Evolutionary conservation across 139 green algal species (phyloP).

Genomic region (Coccomyxa sp.): DNA sequence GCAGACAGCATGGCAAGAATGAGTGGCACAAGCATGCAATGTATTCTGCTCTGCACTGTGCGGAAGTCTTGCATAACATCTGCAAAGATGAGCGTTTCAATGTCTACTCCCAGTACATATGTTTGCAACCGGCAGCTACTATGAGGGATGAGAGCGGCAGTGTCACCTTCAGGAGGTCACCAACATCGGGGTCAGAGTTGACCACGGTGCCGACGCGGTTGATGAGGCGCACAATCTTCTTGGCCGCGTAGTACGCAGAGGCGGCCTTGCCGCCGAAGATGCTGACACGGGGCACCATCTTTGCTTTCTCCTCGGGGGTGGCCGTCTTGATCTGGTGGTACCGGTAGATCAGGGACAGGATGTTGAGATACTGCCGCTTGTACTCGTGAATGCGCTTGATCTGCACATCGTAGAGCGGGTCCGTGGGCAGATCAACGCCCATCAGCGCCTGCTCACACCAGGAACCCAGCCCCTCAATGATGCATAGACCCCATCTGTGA

Average conservation of each 20-base stretch:
- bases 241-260: slow-evolving; percentile 95
- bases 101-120: too few species aligned
- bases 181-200: slow-evolving; percentile 89
- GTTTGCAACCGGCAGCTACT: too few species aligned
- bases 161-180: slow-evolving; percentile 73
- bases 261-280: slow-evolving; percentile 83
- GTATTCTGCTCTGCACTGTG: too few species aligned
- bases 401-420: slow-evolving; percentile 94
- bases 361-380: slow-evolving; percentile 77
- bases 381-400: slow-evolving; percentile 83
- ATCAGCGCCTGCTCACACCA: slow-evolving; percentile 33
- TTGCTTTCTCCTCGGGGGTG: slow-evolving; percentile 57
- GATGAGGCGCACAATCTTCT: slow-evolving; percentile 96
- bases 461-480: neutral
- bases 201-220: slow-evolving; percentile 67
- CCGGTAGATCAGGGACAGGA: slow-evolving; percentile 47
- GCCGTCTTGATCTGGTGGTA: slow-evolving; percentile 69
- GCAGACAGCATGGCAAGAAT: too few species aligned
- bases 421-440: slow-evolving; percentile 62
- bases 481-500: neutral
- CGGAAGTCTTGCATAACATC: too few species aligned
- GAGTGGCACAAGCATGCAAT: too few species aligned
- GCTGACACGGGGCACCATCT: slow-evolving; percentile 34
- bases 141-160: neutral
- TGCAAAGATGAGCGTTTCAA: too few species aligned